Percentiles rank a stretch among this genome's conserved stretches.
Conservation (phyloP, 2,329 filamentous ascomycete species). For the Fusarium gaditjirri region DNA sequence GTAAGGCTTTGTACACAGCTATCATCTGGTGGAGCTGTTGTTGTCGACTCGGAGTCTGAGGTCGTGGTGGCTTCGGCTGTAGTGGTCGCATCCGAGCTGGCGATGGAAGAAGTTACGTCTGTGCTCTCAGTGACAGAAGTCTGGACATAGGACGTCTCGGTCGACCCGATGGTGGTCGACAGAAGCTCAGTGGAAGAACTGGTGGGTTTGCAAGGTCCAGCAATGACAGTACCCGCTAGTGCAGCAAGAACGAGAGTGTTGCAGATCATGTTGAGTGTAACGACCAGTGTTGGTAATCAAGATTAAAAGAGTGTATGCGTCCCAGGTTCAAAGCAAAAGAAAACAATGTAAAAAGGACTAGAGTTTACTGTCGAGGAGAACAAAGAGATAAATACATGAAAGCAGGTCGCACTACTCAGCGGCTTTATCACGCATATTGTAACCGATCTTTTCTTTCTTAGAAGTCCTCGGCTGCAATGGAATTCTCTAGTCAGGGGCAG, state of each 20-base stretch:
- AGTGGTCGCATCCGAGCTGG: background rate
- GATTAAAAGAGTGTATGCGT: background rate
- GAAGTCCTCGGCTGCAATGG: rapidly evolving
- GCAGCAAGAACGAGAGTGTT: background rate
- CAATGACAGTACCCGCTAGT: background rate
- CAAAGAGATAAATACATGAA: background rate
- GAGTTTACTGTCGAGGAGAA: background rate
- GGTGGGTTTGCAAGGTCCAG: background rate
- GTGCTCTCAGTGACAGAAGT: background rate
- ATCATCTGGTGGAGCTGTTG: background rate
- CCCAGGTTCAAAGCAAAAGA: rapidly evolving
- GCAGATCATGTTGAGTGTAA: background rate
- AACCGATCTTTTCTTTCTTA: background rate
- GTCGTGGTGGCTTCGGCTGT: background rate
- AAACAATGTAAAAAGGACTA: background rate
- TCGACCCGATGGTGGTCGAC: background rate
- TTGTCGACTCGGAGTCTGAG: background rate
- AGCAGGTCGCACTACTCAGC: background rate
- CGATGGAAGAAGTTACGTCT: background rate
- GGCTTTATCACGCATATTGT: background rate
- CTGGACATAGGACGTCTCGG: background rate
- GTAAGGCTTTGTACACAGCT: background rate
- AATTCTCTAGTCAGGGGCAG: background rate
- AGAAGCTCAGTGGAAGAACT: background rate
- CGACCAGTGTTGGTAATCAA: background rate